Percentiles rank a stretch among this genome's conserved stretches.
phyloP scores from a whole-genome alignment of 2,329 filamentous ascomycete genomes.

The Colletotrichum plurivorum region DNA sequence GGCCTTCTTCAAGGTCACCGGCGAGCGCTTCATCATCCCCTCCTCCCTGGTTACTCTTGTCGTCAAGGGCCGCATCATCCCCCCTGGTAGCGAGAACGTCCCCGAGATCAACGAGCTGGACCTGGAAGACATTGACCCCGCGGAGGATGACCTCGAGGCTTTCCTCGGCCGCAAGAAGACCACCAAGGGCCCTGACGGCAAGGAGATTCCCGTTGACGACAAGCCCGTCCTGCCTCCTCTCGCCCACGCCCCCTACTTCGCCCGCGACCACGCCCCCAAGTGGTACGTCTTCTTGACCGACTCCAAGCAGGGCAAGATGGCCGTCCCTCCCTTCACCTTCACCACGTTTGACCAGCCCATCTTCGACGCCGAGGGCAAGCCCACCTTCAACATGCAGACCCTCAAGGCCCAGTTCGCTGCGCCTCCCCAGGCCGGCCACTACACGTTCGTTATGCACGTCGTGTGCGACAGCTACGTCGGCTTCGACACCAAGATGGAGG shows the following conservation, averaged over 20 bases:
- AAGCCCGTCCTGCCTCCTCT: constrained; percentile 83
- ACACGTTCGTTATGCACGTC: constrained; percentile 94
- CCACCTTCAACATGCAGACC: constrained; percentile 95
- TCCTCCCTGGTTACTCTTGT: constrained; percentile 94
- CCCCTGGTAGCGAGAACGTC: constrained; percentile 83
- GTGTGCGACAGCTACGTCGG: constrained; percentile 96
- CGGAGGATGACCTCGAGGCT: constrained; percentile 91
- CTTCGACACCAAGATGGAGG: constrained; percentile 92
- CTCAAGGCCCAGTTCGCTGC: constrained; percentile 98
- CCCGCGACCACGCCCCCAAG: constrained; percentile 88
- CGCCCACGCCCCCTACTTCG: constrained; percentile 91
- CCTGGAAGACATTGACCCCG: constrained; percentile 91
- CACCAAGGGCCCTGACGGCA: constrained; percentile 73
- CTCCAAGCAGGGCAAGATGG: constrained; percentile 94
- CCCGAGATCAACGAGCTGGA: constrained; percentile 83
- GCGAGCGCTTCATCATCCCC: constrained; percentile 93
- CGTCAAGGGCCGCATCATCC: constrained; percentile 93
- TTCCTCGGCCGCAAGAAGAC: constrained; percentile 81
- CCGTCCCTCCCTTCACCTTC: constrained; percentile 97
- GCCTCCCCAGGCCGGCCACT: constrained; percentile 91
- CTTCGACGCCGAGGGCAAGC: constrained; percentile 83
- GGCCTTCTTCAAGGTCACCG: constrained; percentile 98
- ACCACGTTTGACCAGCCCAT: constrained; percentile 91
- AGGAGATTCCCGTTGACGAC: constrained; percentile 69
- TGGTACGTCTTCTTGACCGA: constrained; percentile 98